These are phyloP conservation scores for Paecilomyces dactylethromorphus DNA, from an alignment of 2,329 filamentous ascomycete genomes.

Conservation along the genomic window DNA sequence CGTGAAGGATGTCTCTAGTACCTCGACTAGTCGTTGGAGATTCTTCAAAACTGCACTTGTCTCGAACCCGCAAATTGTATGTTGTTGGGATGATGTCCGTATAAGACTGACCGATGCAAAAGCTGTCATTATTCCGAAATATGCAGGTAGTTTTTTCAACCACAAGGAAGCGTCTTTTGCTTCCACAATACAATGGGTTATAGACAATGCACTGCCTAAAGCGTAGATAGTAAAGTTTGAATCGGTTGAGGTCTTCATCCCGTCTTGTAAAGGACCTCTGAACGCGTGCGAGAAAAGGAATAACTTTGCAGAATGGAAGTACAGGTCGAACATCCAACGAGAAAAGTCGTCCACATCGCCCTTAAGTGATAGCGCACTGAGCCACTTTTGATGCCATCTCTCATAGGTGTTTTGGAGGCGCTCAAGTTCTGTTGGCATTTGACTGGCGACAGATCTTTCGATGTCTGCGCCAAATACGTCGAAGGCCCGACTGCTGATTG, in stretches of 20 bases:
- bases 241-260: not conserved
- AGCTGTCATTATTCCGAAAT: slow-evolving; percentile 8
- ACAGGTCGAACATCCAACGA: slow-evolving; percentile 5
- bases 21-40: not conserved
- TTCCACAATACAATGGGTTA: not conserved
- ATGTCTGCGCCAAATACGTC: slow-evolving; percentile 10
- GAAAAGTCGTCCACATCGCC: slow-evolving; percentile 1
- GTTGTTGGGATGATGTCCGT: not conserved
- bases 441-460: not conserved
- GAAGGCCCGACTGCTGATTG: slow-evolving; percentile 8
- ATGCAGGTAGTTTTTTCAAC: not conserved
- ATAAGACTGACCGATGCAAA: slow-evolving; percentile 11
- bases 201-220: not conserved
- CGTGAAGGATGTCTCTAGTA: not conserved
- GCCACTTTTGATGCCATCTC: not conserved
- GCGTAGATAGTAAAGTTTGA: not conserved
- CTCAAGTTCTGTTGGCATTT: not conserved
- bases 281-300: slow-evolving; percentile 11
- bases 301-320: slow-evolving; percentile 8
- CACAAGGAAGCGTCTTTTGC: not conserved
- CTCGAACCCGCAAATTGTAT: not conserved
- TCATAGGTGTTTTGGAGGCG: not conserved
- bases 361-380: not conserved
- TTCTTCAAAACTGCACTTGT: not conserved
- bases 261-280: slow-evolving; percentile 2